phyloP scores from a whole-genome alignment of 495 filamentous ascomycete genomes.

The Hyaloscypha hepaticicola region DNA sequence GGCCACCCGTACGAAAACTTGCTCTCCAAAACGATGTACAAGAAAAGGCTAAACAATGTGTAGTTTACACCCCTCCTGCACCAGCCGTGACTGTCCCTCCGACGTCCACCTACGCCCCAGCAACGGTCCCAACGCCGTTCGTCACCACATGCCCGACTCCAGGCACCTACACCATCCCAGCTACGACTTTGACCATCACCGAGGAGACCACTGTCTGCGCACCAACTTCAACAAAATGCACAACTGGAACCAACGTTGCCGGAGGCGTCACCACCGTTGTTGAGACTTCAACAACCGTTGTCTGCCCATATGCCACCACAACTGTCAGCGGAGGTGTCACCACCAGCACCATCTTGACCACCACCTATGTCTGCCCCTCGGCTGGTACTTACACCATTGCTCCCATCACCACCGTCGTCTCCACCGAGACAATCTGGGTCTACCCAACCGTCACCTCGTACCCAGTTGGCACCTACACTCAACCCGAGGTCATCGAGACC shows the following conservation, averaged over 20 bases:
- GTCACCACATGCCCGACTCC: conserved; percentile 68
- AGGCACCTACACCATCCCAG: conserved; percentile 79
- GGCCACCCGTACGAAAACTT: conserved; percentile 41
- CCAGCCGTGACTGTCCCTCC: conserved; percentile 23
- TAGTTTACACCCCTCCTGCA: conserved; percentile 32
- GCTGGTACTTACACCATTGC: conserved; percentile 81
- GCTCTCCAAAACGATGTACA: conserved; percentile 2
- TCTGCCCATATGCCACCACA: conserved; percentile 72
- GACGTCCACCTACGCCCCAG: conserved; percentile 26
- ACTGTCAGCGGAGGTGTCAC: conserved; percentile 56
- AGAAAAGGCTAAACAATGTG: neutral
- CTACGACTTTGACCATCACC: conserved; percentile 68
- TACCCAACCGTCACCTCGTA: conserved; percentile 66
- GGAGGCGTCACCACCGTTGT: conserved; percentile 79
- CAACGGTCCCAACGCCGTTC: conserved; percentile 60
- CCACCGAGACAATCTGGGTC: conserved; percentile 53
- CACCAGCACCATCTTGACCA: conserved; percentile 67
- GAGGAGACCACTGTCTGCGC: conserved; percentile 64
- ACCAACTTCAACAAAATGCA: conserved; percentile 59
- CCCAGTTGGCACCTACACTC: conserved; percentile 72
- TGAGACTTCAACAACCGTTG: conserved; percentile 64
- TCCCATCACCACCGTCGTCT: conserved; percentile 61
- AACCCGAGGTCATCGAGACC: conserved; percentile 63
- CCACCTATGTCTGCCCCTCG: conserved; percentile 73
- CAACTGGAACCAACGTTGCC: conserved; percentile 67